Evolutionary conservation across 106 monocot species (phyloP).

Genomic region (Dendrobium nobile): DNA sequence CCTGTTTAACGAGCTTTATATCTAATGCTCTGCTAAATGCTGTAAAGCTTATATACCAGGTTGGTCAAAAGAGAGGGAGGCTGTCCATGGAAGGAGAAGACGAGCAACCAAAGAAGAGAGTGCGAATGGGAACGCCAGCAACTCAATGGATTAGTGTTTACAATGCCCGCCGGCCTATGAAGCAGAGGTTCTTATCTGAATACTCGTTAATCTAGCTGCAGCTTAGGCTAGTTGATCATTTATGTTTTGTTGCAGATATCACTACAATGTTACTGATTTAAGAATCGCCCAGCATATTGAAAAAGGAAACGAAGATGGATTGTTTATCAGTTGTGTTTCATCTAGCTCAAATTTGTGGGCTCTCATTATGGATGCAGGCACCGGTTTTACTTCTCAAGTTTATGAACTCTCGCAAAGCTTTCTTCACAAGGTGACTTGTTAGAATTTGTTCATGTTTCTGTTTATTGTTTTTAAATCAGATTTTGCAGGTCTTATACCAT

Average conservation of each 20-base stretch:
- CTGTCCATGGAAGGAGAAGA: conserved; percentile 63
- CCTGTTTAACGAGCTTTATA: neutral
- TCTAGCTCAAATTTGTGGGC: conserved; percentile 88
- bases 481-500: neutral
- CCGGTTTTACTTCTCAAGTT: conserved; percentile 83
- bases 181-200: conserved; percentile 55
- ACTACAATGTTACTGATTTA: conserved; percentile 85
- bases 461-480: neutral
- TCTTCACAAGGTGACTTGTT: conserved; percentile 63
- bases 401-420: conserved; percentile 79
- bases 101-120: conserved; percentile 82
- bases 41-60: conserved; percentile 63
- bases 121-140: conserved; percentile 83
- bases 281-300: conserved; percentile 87
- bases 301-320: conserved; percentile 87
- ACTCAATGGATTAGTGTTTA: conserved; percentile 94
- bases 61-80: conserved; percentile 92
- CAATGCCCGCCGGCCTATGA: conserved; percentile 87
- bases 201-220: neutral
- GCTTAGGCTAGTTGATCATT: neutral
- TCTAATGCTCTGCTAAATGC: neutral
- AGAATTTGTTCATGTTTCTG: neutral
- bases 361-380: conserved; percentile 97
- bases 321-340: conserved; percentile 83
- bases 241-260: conserved; percentile 51